Percentiles rank a stretch among this genome's conserved stretches.
Conservation (phyloP, 192 early-diverging fungal genomes). For the Podila epigama region DNA sequence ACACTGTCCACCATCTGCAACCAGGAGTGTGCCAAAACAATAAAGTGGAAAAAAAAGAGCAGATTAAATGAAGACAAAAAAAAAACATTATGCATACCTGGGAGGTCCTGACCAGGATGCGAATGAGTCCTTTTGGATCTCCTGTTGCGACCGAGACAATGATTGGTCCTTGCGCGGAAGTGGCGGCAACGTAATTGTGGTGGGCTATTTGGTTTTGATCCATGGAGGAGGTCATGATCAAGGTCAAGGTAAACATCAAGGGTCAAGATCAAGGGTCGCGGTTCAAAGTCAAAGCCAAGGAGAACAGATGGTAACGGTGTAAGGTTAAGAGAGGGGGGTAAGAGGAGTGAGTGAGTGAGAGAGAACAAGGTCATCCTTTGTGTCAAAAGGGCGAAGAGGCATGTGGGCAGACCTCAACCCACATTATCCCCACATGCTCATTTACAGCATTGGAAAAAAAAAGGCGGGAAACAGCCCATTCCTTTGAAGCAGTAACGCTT, state of each 20-base stretch:
- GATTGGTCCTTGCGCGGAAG: constrained; percentile 38
- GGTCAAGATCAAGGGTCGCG: neutral
- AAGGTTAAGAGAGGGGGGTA: neutral
- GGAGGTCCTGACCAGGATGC: constrained; percentile 26
- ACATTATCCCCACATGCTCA: too few species aligned
- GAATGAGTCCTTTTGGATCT: constrained; percentile 14
- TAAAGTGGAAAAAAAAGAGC: neutral
- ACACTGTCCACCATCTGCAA: too few species aligned
- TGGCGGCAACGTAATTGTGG: constrained; percentile 60
- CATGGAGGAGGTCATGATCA: neutral
- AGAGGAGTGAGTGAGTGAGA: neutral
- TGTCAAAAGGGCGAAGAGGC: too few species aligned
- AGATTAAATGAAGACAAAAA: neutral
- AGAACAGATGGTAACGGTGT: neutral
- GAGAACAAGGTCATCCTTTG: neutral
- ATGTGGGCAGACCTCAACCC: too few species aligned
- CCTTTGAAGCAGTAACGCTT: too few species aligned
- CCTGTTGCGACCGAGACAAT: constrained; percentile 18
- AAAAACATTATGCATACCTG: constrained; percentile 7
- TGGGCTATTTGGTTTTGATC: constrained; percentile 36
- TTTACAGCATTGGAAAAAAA: too few species aligned
- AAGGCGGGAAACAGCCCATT: too few species aligned
- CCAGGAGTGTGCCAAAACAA: neutral
- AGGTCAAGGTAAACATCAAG: constrained; percentile 54
- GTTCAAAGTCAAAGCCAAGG: neutral